These are phyloP conservation scores for Cardamine resedifolia DNA, from an alignment of 345 rosid genomes.

Conservation along the genomic window DNA sequence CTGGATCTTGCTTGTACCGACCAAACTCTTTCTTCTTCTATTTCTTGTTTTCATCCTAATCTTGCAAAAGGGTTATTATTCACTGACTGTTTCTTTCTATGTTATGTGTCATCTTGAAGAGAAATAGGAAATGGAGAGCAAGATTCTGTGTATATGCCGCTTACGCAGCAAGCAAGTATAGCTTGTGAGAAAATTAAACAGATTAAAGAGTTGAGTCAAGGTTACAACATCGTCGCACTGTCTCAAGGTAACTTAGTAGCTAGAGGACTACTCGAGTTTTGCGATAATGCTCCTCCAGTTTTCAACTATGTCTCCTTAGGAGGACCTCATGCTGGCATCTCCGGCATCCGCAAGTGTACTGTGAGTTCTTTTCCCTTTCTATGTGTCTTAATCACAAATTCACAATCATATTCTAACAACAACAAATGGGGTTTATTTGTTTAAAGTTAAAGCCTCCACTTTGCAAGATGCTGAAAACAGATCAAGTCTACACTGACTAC, in stretches of 20 bases:
- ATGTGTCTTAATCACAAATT: background rate
- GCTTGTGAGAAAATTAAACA: conserved; percentile 51
- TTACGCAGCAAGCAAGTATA: conserved; percentile 42
- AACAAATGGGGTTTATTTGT: background rate
- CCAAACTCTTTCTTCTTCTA: conserved; percentile 14
- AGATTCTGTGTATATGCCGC: conserved; percentile 83
- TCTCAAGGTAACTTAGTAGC: conserved; percentile 92
- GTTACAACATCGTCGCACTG: conserved; percentile 77
- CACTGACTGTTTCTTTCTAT: background rate
- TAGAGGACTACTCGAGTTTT: conserved; percentile 77
- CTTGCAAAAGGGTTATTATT: background rate
- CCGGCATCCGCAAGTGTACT: conserved; percentile 70
- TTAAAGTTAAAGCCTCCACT: background rate
- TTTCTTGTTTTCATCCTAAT: conserved; percentile 12
- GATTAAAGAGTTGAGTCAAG: conserved; percentile 68
- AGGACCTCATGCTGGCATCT: conserved; percentile 95
- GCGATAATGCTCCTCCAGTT: conserved; percentile 79
- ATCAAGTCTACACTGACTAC: conserved; percentile 28
- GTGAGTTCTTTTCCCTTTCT: conserved; percentile 34
- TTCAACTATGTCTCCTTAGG: conserved; percentile 75
- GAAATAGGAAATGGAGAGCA: conserved; percentile 79
- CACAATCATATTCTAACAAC: background rate
- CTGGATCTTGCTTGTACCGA: conserved; percentile 76
- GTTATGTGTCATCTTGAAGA: conserved; percentile 41
- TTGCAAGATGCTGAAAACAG: conserved; percentile 9